These are phyloP conservation scores for Hypomontagnella monticulosa DNA, from an alignment of 495 filamentous ascomycete species.

Conservation along the genomic window DNA sequence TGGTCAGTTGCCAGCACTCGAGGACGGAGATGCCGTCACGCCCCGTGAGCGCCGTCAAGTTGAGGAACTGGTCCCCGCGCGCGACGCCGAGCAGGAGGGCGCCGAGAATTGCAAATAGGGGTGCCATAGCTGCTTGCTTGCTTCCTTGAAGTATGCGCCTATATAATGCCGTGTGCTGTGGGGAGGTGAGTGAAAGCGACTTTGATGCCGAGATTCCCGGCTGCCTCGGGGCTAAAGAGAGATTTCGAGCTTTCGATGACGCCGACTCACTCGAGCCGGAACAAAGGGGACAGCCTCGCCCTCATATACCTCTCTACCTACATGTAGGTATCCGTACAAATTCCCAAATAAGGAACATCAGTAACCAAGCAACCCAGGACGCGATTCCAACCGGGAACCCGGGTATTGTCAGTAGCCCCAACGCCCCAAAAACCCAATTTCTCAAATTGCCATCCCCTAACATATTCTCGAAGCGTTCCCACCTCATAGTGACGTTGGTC, in stretches of 20 bases:
- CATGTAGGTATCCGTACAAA: background rate
- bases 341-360: background rate
- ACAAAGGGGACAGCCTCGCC: background rate
- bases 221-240: too few relatives aligned
- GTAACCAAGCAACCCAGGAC: background rate
- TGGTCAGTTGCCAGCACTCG: constrained; percentile 63
- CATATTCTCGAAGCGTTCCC: too few relatives aligned
- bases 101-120: background rate
- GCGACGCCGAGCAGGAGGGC: constrained; percentile 4
- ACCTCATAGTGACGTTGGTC: too few relatives aligned
- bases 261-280: too few relatives aligned
- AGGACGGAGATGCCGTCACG: constrained; percentile 52
- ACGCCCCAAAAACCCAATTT: too few relatives aligned
- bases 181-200: background rate
- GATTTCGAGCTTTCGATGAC: too few relatives aligned
- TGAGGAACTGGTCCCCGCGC: constrained; percentile 18
- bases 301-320: background rate
- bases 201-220: background rate
- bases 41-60: constrained; percentile 38
- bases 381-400: too few relatives aligned
- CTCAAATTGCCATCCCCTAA: too few relatives aligned
- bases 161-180: too few relatives aligned
- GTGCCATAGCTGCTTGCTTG: too few relatives aligned
- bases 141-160: background rate
- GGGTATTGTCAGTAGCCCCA: too few relatives aligned